These are phyloP conservation scores for Nowakowskiella sp. DNA, from an alignment of 192 early-diverging fungal species.

Conservation along the genomic window DNA sequence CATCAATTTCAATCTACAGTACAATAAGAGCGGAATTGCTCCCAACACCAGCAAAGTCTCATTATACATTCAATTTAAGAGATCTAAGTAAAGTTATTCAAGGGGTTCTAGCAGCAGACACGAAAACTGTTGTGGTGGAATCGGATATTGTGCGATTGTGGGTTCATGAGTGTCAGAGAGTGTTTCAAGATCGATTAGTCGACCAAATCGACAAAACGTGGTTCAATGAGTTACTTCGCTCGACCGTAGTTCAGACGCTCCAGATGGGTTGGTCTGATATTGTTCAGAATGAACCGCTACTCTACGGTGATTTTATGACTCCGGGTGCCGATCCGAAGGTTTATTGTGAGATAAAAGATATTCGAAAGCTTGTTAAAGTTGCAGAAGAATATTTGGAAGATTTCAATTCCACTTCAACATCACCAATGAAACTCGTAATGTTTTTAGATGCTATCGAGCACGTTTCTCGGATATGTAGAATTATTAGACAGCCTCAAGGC, in stretches of 20 bases:
- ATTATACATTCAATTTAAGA: constrained; percentile 57
- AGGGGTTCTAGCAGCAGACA: constrained; percentile 43
- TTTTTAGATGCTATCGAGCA: constrained; percentile 59
- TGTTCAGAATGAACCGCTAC: constrained; percentile 43
- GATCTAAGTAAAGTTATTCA: constrained; percentile 54
- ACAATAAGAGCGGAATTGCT: constrained; percentile 46
- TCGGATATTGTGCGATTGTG: constrained; percentile 51
- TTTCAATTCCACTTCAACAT: constrained; percentile 50
- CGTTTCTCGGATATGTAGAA: constrained; percentile 46
- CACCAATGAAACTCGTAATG: constrained; percentile 55
- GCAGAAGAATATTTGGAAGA: constrained; percentile 56
- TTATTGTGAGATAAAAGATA: constrained; percentile 51
- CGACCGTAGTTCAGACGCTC: constrained; percentile 34
- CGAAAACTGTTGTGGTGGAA: constrained; percentile 36
- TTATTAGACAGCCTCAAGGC: constrained; percentile 50
- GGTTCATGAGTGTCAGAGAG: constrained; percentile 51
- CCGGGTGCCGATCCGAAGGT: constrained; percentile 47
- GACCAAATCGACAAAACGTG: constrained; percentile 51
- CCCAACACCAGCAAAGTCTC: constrained; percentile 55
- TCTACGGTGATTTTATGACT: constrained; percentile 53
- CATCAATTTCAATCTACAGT: constrained; percentile 49
- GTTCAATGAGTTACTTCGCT: constrained; percentile 42
- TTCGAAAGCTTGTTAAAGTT: constrained; percentile 45
- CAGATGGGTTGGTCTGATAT: constrained; percentile 39
- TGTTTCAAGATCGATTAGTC: constrained; percentile 53